phyloP scores from a whole-genome alignment of 2,329 filamentous ascomycete genomes.

The Graphiopsis chlorocephala region DNA sequence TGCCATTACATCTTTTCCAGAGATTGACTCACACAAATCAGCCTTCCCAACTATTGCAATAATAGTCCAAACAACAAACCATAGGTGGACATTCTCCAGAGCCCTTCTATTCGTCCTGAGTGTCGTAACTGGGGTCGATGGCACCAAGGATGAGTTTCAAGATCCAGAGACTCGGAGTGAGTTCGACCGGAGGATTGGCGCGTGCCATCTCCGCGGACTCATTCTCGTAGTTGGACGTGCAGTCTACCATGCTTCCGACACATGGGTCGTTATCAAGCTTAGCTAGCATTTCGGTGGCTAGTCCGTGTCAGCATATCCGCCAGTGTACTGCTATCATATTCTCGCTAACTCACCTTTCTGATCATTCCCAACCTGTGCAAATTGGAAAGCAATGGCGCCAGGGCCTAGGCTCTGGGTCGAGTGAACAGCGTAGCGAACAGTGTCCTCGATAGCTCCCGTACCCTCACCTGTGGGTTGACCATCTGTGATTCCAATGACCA shows the following conservation, averaged over 20 bases:
- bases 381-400: constrained; percentile 61
- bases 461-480: constrained; percentile 64
- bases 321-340: too few relatives aligned
- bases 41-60: too few relatives aligned
- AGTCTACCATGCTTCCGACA: constrained; percentile 55
- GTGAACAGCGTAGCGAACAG: constrained; percentile 54
- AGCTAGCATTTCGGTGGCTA: constrained; percentile 58
- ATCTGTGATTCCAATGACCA: constrained; percentile 65
- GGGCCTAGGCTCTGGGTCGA: constrained; percentile 52
- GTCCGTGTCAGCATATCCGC: too few relatives aligned
- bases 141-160: constrained; percentile 66
- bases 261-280: constrained; percentile 62
- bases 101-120: constrained; percentile 67
- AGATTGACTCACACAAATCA: too few relatives aligned
- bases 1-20: too few relatives aligned
- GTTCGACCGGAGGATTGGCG: constrained; percentile 59
- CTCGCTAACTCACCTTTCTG: constrained; percentile 44
- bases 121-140: constrained; percentile 64
- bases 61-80: too few relatives aligned
- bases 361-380: constrained; percentile 68
- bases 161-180: constrained; percentile 65
- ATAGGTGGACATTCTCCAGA: too few relatives aligned
- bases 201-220: constrained; percentile 65
- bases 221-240: constrained; percentile 57
- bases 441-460: constrained; percentile 55